Evolutionary conservation across 495 filamentous ascomycete species (phyloP).

Genomic region (Melanomma pulvis-pyrius): DNA sequence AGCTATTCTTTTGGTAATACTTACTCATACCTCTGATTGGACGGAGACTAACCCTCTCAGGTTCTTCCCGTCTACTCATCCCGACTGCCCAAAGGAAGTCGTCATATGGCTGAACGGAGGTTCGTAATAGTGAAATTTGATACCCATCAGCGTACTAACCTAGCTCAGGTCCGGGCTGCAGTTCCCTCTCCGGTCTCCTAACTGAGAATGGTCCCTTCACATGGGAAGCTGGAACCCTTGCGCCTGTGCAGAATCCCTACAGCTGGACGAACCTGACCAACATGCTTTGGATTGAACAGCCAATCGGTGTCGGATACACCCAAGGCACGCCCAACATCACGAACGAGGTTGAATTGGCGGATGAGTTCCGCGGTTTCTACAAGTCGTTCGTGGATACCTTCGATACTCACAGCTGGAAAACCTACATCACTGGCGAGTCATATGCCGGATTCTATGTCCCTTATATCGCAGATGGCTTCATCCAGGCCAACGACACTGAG

Average conservation of each 20-base stretch:
- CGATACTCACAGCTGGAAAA: conserved; percentile 60
- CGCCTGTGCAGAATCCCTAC: conserved; percentile 36
- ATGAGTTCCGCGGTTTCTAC: conserved; percentile 58
- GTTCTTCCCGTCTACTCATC: conserved; percentile 37
- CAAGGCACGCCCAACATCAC: conserved; percentile 63
- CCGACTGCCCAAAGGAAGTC: conserved; percentile 29
- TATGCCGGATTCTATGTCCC: conserved; percentile 77
- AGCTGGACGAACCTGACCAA: conserved; percentile 77
- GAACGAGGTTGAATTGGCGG: conserved; percentile 65
- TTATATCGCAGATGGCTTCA: conserved; percentile 75
- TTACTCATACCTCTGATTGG: conserved; percentile 44
- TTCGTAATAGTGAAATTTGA: too few relatives aligned
- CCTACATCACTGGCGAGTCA: conserved; percentile 56
- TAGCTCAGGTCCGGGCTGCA: conserved; percentile 60
- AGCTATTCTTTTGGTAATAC: conserved; percentile 75
- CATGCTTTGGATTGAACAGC: conserved; percentile 75
- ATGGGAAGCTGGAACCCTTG: conserved; percentile 57
- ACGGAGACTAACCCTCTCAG: conserved; percentile 5
- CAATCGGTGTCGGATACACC: conserved; percentile 74
- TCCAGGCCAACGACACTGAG: conserved; percentile 65
- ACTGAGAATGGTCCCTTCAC: conserved; percentile 78
- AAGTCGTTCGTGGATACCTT: conserved; percentile 72
- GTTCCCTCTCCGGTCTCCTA: conserved; percentile 67
- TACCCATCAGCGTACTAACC: background rate
- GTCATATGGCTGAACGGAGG: conserved; percentile 27